Base-by-base conservation (phyloP, 495 filamentous ascomycete species). In the Xylaria curta region DNA sequence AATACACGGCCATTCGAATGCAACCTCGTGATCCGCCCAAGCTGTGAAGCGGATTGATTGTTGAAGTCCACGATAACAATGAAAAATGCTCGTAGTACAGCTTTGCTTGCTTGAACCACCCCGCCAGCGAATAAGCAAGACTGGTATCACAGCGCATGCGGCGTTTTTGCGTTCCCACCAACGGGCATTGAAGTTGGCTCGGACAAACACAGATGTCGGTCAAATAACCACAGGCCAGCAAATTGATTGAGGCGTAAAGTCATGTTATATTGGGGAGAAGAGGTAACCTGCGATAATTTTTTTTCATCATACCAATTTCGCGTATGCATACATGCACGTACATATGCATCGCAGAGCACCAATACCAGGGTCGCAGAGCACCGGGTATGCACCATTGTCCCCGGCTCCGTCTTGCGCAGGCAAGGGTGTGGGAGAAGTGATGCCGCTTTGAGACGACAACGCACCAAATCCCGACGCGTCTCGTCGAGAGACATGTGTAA, bases 1-100 rank as follows among this genome's bases (percentile, higher is more conserved):
- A 58, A 21, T 51, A 56, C 47, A 47, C 4, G 54, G 56, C 26
- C 40, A 61, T 51, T 46, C 5, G 59, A 70, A 70, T 70, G 68
- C 46, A 64, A 58, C 28, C 58, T 28, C 28, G 40, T 61, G 58
- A 46, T 63, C 68, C 63, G 21, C 58, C 33, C 26, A 40, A 47
- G 47, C 28, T 54, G 46, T 21, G 31, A 53, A 67, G 7, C 33
- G 31, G 12, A 63, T 42, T 44, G 13, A 63, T 63, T 42, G 60
- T 21, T 63, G n/a, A 21, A 42, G 33, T n/a, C 12, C 10, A 44
- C 60, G 38, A 63, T 44, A 44, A 63, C 19, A 38, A 8, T 28
- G 38, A n/a, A 38, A 10, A 38, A 4, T 42, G 60, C 13, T 54
- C 17, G 64, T 54, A 9, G 26, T 33, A 19, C 44, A 38, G 31